A percentile compares a stretch with the other conserved stretches of the same genome.
phyloP scores from a whole-genome alignment of 306 rosid genomes.

The Malus sieversii region DNA sequence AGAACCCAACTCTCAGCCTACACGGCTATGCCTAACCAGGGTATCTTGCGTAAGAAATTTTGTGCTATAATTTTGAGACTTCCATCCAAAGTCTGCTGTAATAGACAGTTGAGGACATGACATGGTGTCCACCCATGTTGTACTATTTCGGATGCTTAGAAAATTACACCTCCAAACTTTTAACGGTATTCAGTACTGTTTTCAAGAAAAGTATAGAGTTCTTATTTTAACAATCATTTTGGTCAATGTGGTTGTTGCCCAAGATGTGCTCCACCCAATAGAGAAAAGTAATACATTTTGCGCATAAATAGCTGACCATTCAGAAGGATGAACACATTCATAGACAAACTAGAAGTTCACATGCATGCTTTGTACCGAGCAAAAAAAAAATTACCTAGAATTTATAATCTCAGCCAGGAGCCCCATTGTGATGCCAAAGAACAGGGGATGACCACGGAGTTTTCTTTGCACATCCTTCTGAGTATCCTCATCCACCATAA shows the following conservation, averaged over 20 bases:
- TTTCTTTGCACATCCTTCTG: slow-evolving; percentile 40
- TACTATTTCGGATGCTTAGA: background rate
- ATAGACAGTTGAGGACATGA: too few relatives aligned
- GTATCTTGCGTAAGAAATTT: too few relatives aligned
- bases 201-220: background rate
- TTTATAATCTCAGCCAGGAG: slow-evolving; percentile 90
- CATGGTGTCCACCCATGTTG: background rate
- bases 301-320: background rate
- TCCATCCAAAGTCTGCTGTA: too few relatives aligned
- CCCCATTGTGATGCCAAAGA: slow-evolving; percentile 96
- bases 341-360: background rate
- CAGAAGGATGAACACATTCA: background rate
- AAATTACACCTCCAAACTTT: background rate
- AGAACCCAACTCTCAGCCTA: too few relatives aligned
- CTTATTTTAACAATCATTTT: background rate
- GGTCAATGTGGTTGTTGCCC: background rate
- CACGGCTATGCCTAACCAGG: too few relatives aligned
- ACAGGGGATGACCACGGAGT: slow-evolving; percentile 73
- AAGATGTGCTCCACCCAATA: background rate
- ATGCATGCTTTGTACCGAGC: background rate
- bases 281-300: background rate
- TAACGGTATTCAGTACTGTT: background rate
- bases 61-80: too few relatives aligned
- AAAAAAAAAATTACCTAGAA: slow-evolving; percentile 61
- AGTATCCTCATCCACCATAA: slow-evolving; percentile 20